Conservation (phyloP, 441 rosid species). For the Gossypium trilobum region DNA sequence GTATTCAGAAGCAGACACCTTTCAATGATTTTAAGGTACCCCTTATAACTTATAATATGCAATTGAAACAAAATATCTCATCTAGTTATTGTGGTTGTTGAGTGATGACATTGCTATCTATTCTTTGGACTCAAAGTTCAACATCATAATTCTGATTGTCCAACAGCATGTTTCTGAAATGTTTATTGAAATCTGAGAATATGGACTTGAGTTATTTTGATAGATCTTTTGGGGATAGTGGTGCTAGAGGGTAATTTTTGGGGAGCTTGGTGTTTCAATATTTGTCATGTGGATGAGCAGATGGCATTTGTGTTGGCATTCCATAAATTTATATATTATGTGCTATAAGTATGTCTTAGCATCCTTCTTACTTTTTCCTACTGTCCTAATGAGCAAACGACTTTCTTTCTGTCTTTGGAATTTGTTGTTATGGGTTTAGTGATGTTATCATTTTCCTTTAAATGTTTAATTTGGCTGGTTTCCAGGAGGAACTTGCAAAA, state of each 20-base stretch:
- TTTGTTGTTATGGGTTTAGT: neutral
- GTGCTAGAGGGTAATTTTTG: neutral
- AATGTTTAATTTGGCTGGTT: slow-evolving; percentile 19
- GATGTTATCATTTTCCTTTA: neutral
- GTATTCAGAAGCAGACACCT: slow-evolving; percentile 72
- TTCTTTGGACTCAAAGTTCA: neutral
- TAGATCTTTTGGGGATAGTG: neutral
- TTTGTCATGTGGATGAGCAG: neutral
- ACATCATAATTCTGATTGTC: neutral
- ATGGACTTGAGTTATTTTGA: neutral
- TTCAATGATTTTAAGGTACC: slow-evolving; percentile 70
- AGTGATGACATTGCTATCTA: neutral
- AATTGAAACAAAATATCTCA: neutral
- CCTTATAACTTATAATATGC: slow-evolving; percentile 3
- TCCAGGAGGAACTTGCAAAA: slow-evolving; percentile 87
- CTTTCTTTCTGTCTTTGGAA: neutral
- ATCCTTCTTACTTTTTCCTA: neutral
- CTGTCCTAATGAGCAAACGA: neutral
- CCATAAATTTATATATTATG: neutral
- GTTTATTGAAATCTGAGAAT: neutral
- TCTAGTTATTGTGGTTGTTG: neutral
- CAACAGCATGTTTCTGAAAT: neutral
- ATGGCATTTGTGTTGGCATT: neutral
- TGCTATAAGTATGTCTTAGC: neutral
- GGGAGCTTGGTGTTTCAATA: neutral